Percentiles rank a stretch among this genome's conserved stretches.
Conservation (phyloP, 202 grass and related monocot genomes). For the Sporobolus alterniflorus region DNA sequence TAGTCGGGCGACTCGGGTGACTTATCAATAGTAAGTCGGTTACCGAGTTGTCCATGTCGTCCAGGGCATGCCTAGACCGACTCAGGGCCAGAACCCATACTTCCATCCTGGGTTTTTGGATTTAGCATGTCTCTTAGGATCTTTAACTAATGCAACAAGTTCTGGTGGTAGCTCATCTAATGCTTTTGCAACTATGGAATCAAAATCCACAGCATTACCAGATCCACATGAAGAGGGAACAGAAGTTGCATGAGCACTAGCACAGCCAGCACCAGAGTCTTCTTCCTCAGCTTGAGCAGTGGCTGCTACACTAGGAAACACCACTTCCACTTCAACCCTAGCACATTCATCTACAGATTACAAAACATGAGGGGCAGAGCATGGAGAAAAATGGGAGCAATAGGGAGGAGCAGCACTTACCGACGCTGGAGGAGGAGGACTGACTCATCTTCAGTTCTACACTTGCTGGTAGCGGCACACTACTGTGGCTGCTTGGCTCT, state of each 20-base stretch:
- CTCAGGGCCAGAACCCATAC: not conserved
- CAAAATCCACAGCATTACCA: not conserved
- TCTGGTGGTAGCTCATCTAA: not conserved
- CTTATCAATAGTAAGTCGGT: too few species aligned
- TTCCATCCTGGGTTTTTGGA: not conserved
- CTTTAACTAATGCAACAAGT: not conserved
- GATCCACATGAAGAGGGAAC: not conserved
- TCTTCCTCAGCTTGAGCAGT: not conserved
- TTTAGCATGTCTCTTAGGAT: not conserved
- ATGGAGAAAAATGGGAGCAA: too few species aligned
- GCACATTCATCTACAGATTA: too few species aligned
- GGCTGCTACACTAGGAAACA: not conserved
- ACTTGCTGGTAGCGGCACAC: too few species aligned
- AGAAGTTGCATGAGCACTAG: not conserved
- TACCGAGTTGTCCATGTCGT: too few species aligned
- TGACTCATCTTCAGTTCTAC: too few species aligned
- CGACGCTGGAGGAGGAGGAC: too few species aligned
- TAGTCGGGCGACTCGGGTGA: too few species aligned
- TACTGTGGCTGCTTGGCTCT: too few species aligned
- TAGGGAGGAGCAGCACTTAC: too few species aligned
- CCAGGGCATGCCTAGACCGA: too few species aligned
- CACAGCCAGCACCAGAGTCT: not conserved
- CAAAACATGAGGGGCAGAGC: too few species aligned
- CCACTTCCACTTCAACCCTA: not conserved
- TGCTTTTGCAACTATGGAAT: not conserved